Percentiles rank a stretch among this genome's conserved stretches.
phyloP scores from a whole-genome alignment of 2,329 filamentous ascomycete genomes.

The Neopestalotiopsis sp. region DNA sequence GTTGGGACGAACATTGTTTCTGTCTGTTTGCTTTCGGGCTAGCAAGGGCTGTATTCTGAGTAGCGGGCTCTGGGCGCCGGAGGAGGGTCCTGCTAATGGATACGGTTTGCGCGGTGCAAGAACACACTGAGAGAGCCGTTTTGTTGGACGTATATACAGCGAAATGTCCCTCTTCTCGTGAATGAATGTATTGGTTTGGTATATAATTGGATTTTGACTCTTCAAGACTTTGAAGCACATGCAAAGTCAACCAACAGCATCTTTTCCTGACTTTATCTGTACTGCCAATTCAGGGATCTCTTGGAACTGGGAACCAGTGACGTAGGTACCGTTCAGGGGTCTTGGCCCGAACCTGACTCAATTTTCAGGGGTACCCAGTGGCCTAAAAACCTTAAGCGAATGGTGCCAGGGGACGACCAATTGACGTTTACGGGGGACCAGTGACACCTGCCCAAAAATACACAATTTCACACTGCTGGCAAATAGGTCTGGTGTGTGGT shows the following conservation, averaged over 20 bases:
- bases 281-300: neutral
- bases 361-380: neutral
- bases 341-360: neutral
- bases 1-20: conserved; percentile 2
- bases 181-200: neutral
- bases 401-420: neutral
- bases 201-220: neutral
- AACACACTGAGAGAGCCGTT: neutral
- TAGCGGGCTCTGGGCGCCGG: neutral
- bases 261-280: neutral
- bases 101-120: neutral
- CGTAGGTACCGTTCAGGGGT: neutral
- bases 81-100: neutral
- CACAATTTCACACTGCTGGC: neutral
- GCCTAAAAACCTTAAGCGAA: neutral
- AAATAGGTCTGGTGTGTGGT: neutral
- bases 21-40: neutral
- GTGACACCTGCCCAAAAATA: neutral
- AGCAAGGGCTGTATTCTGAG: neutral
- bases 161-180: neutral
- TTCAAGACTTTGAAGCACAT: neutral
- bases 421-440: neutral
- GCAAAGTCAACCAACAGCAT: neutral
- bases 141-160: neutral
- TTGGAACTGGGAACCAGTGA: neutral